Percentiles rank a stretch among this genome's conserved stretches.
Conservation (phyloP, 352 stramenopile species). For the Pythium aristosporum region DNA sequence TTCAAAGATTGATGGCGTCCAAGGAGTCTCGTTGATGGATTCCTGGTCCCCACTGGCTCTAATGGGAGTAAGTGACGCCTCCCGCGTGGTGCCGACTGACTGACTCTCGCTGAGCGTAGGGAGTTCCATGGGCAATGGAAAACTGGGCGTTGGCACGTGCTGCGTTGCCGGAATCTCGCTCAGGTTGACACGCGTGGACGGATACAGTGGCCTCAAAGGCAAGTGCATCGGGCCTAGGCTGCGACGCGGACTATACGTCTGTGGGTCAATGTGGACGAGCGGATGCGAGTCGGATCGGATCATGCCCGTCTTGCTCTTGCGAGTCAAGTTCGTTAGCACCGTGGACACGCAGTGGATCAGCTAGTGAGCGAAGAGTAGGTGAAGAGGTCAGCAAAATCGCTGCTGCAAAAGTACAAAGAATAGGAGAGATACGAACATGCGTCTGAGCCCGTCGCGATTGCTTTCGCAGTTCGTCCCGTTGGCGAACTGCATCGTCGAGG, state of each 20-base stretch:
- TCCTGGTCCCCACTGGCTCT: background rate
- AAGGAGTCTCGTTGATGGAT: background rate
- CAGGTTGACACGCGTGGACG: slow-evolving; percentile 47
- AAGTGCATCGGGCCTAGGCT: slow-evolving; percentile 28
- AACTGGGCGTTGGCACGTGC: slow-evolving; percentile 51
- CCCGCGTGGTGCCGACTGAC: background rate
- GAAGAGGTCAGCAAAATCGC: background rate
- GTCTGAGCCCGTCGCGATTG: slow-evolving; percentile 38
- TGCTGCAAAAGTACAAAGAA: background rate
- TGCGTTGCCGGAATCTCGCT: slow-evolving; percentile 50
- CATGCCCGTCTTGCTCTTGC: slow-evolving; percentile 29
- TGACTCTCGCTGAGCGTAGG: background rate
- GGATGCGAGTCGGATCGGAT: slow-evolving; percentile 12
- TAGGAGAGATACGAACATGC: slow-evolving; percentile 26
- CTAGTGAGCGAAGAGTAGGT: slow-evolving; percentile 16
- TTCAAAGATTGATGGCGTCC: slow-evolving; percentile 11
- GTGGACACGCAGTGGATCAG: slow-evolving; percentile 55
- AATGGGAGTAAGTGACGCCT: background rate
- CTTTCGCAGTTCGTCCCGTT: slow-evolving; percentile 29
- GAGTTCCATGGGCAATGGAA: slow-evolving; percentile 19
- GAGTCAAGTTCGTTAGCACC: slow-evolving; percentile 47
- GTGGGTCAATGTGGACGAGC: slow-evolving; percentile 13
- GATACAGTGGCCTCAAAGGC: slow-evolving; percentile 36
- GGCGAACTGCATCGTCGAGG: slow-evolving; percentile 31
- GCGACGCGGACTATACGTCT: slow-evolving; percentile 23